Evolutionary conservation across 2,329 filamentous ascomycete genomes (phyloP).

Genomic region (Madurella mycetomatis): DNA sequence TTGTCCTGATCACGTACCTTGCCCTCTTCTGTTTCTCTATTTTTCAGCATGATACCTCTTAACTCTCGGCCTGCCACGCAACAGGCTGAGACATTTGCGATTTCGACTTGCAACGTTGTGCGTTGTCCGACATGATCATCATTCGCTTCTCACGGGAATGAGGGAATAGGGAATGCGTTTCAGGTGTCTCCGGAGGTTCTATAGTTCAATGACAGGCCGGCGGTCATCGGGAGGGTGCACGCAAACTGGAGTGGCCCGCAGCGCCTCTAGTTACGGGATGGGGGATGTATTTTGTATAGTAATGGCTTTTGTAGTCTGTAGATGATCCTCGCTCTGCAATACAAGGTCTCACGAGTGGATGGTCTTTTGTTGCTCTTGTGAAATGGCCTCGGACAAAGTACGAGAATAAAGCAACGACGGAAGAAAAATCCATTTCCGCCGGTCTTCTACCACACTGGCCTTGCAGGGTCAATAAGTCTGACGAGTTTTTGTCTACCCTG

Average conservation of each 20-base stretch:
- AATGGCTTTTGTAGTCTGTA: neutral
- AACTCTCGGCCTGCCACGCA: neutral
- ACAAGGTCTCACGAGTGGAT: neutral
- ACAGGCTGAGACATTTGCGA: neutral
- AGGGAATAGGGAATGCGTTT: neutral
- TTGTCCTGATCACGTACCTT: neutral
- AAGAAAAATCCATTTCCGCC: no score
- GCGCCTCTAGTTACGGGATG: neutral
- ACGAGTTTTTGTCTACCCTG: no score
- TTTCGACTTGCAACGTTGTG: neutral
- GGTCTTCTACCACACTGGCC: no score
- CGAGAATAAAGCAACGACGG: no score
- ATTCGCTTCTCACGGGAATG: neutral
- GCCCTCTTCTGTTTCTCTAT: neutral
- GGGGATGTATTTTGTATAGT: constrained; percentile 4
- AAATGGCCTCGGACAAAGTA: no score
- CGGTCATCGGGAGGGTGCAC: neutral
- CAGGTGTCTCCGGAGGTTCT: neutral
- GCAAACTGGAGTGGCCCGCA: neutral
- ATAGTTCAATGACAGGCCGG: neutral
- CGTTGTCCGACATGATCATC: no score
- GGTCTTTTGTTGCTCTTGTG: no score
- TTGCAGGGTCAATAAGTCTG: no score
- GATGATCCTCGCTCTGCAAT: constrained; percentile 9
- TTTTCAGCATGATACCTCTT: constrained; percentile 4